phyloP scores from a whole-genome alignment of 1,139 yeast genomes.

The Zygosaccharomyces pseudobailii region DNA sequence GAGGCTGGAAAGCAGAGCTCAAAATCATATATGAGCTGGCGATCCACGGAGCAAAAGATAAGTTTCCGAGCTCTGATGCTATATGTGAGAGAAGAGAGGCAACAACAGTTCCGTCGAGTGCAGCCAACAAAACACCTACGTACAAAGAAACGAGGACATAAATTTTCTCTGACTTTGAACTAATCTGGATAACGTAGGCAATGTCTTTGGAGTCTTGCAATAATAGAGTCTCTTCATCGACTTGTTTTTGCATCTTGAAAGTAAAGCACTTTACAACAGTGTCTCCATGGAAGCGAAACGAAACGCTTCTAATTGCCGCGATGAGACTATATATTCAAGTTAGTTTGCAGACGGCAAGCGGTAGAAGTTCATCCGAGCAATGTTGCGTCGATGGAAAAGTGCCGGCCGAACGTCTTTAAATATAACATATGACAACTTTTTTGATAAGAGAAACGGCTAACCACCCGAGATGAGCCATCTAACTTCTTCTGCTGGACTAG shows the following conservation, averaged over 20 bases:
- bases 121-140: conserved; percentile 49
- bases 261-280: too few species aligned
- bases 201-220: not conserved
- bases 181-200: conserved; percentile 2
- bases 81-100: conserved; percentile 55
- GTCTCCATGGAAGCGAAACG: too few species aligned
- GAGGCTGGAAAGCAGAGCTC: conserved; percentile 62
- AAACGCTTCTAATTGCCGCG: too few species aligned
- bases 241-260: conserved; percentile 2
- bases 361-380: too few species aligned
- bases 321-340: too few species aligned
- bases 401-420: too few species aligned
- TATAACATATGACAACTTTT: too few species aligned
- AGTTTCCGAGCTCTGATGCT: conserved; percentile 53
- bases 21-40: conserved; percentile 56
- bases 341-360: too few species aligned
- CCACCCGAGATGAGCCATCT: too few species aligned
- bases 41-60: conserved; percentile 52
- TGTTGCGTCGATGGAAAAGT: too few species aligned
- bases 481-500: too few species aligned
- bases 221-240: conserved; percentile 4
- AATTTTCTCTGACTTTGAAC: conserved; percentile 5
- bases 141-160: conserved; percentile 37
- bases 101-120: conserved; percentile 58
- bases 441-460: too few species aligned